Evolutionary conservation across 371 early-diverging fungal species (phyloP).

Genomic region (Mortierella polycephala): DNA sequence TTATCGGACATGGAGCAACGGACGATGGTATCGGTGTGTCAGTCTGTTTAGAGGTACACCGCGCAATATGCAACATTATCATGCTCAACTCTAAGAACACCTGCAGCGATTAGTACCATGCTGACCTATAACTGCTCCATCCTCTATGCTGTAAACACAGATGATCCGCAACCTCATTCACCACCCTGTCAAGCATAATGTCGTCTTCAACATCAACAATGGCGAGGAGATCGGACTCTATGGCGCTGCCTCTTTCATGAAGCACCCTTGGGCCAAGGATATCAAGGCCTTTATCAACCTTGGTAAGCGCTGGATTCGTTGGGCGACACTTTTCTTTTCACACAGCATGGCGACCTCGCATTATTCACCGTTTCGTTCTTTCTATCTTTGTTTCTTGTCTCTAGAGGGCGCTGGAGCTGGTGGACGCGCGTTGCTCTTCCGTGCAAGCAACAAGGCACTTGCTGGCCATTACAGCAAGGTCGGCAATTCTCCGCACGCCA

Average conservation of each 20-base stretch:
- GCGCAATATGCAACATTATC: no score
- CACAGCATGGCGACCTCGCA: no score
- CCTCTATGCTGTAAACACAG: constrained; percentile 5
- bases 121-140: no score
- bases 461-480: constrained; percentile 55
- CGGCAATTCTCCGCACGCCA: constrained; percentile 60
- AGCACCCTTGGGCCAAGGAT: constrained; percentile 81
- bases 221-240: constrained; percentile 85
- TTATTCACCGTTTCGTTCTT: no score
- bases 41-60: constrained; percentile 70
- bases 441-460: constrained; percentile 67
- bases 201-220: constrained; percentile 89
- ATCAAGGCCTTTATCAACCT: constrained; percentile 86
- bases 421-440: constrained; percentile 79
- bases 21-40: constrained; percentile 87
- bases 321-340: neutral
- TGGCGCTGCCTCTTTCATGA: constrained; percentile 78
- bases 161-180: constrained; percentile 70
- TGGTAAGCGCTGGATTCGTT: constrained; percentile 46
- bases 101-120: no score
- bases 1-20: constrained; percentile 84
- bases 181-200: constrained; percentile 65
- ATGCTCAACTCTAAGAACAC: no score
- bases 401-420: constrained; percentile 83
- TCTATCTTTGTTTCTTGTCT: neutral